Base-by-base conservation (phyloP, 345 rosid genomes). In the Eucalyptus microcorys region DNA sequence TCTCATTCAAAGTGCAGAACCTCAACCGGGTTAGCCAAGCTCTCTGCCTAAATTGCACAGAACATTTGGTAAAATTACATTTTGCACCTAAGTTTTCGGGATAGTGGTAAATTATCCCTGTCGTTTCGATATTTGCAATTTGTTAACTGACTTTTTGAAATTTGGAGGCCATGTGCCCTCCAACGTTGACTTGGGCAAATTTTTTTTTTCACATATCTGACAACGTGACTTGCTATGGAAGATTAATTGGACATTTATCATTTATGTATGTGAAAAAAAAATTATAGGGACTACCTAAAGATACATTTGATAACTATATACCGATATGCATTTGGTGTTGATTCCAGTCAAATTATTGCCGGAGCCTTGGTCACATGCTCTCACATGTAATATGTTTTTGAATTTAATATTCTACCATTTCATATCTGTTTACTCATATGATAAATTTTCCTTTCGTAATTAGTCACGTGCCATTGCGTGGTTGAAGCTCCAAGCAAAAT, bases 391-490 rank as follows among this genome's bases (percentile, higher is more conserved):
- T 61, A 26, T 61, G 1, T 7, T 61, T 61, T 1, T 61, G 71
- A 61, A 14, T 61, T 61, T 53, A 0, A 53, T 53, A 53, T n/a
- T 64, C 7, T n/a, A n/a, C 21, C n/a, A 0, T 64, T 22, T n/a
- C 15, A 64, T 64, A 14, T 64, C 10, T 4, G 9, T n/a, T 4
- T 14, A 12, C 19, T 14, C 0, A 64, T 64, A 64, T 64, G 71
- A 64, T 32, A 0, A n/a, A 14, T 64, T 64, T 61, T 61, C 32
- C 37, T 15, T 64, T 32, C 8, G 19, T 21, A 81, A 5, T 10
- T 0, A 22, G 27, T 53, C 27, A 0, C 3, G 2, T 2, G 59
- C 49, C 0, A 4, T 64, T 9, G 1, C 1, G 8, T 64, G 76
- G 40, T 64, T 11, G 2, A 0, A 7, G 40, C 76, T 64, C 5